These are phyloP conservation scores for Herpotrichia juniperi DNA, from an alignment of 2,329 filamentous ascomycete genomes.

Conservation along the genomic window DNA sequence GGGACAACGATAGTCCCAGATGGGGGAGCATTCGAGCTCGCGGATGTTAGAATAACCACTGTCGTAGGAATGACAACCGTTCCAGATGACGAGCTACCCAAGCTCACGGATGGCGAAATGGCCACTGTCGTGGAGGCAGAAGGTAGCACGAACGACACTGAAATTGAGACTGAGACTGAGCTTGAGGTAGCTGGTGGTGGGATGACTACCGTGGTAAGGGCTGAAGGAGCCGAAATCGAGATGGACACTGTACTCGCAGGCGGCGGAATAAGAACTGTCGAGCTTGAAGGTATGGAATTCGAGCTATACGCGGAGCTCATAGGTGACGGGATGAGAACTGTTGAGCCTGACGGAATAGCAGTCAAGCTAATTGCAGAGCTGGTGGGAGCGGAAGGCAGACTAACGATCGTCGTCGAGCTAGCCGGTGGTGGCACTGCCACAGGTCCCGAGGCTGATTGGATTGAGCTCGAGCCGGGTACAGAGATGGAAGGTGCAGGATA, in stretches of 20 bases:
- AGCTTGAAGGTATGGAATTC: not conserved
- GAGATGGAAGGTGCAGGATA: no score
- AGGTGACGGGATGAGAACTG: no score
- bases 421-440: constrained; percentile 4
- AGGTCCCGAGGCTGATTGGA: not conserved
- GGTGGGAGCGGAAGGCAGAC: no score
- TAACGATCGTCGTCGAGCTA: no score
- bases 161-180: not conserved
- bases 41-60: constrained; percentile 6
- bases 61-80: no score
- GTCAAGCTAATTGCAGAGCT: no score
- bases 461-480: no score
- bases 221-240: not conserved
- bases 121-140: constrained; percentile 8
- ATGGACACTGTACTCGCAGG: not conserved
- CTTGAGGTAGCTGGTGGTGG: constrained; percentile 4
- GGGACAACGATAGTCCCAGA: constrained; percentile 6
- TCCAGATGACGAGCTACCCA: not conserved
- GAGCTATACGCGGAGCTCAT: not conserved
- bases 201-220: constrained; percentile 1
- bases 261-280: not conserved
- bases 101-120: constrained; percentile 4
- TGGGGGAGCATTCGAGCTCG: not conserved
- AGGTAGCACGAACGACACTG: not conserved
- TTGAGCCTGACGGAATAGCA: no score